Base-by-base conservation (phyloP, 2,329 filamentous ascomycete genomes). In the Diplodia mutila region DNA sequence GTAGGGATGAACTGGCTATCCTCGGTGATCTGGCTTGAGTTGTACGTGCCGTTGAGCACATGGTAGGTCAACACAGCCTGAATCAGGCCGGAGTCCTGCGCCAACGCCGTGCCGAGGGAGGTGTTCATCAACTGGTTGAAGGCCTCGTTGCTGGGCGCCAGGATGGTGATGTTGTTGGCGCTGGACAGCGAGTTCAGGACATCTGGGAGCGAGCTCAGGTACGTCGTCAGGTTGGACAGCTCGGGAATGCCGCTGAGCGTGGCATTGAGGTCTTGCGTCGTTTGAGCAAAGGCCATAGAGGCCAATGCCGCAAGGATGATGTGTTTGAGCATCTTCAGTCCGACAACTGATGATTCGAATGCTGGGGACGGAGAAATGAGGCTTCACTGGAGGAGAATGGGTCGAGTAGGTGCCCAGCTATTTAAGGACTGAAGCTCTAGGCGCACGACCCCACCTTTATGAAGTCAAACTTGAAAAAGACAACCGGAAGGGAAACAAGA, bases 101-200 rank as follows among this genome's bases (percentile, higher is more conserved):
- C 32, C 72, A 67, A 4, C 73, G 70, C 46, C 77, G 69, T 4
- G 73, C 71, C 63, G 12, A 55, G 71, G 2, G 76, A 75, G 1
- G 77, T 70, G 37, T 73, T 76, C 61, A 80, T 79, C 21, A 82
- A 71, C 49, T 84, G 72, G 14, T 72, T 71, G 52, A 85, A 79
- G 0, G 85, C 86, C 12, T 81, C 73, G 72, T 89, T 87, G 73
- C 79, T 84, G 0, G 86, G 86, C 0, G 87, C 86, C 6, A 89
- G 80, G 46, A 88, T 77, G 7, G 88, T 90, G 67, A 89, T 79
- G 72, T 89, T 86, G 16, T 72, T 71, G 4, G 81, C 76, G 29
- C 71, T 72, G 42, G 73, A 72, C 37, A 87, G 75, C 3, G 76
- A 68, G 12, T 72, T 49, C 16, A 81, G 68, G 21, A 85, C 70